Percentiles rank a stretch among this genome's conserved stretches.
Conservation (phyloP, 2,329 filamentous ascomycete genomes). For the Celoporthe dispersa region DNA sequence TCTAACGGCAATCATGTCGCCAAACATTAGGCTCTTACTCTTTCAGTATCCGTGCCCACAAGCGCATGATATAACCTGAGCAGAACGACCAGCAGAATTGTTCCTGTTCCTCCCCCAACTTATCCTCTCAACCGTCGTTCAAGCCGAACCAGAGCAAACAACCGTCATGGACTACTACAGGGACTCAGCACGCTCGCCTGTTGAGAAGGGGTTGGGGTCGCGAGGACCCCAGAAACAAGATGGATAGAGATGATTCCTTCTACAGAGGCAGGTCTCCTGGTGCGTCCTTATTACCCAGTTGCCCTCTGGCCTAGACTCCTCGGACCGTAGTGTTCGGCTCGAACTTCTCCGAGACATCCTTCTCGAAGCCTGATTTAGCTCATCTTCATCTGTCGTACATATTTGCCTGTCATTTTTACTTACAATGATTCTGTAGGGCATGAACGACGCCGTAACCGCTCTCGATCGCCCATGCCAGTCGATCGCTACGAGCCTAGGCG, state of each 20-base stretch:
- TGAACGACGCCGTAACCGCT: conserved; percentile 66
- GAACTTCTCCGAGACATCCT: neutral
- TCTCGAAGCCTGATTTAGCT: conserved; percentile 2
- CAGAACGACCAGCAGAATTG: conserved; percentile 32
- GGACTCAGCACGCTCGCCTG: conserved; percentile 58
- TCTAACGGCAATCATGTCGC: conserved; percentile 61
- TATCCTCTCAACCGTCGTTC: conserved; percentile 13
- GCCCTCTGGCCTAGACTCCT: neutral
- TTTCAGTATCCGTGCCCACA: conserved; percentile 34
- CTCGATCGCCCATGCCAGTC: conserved; percentile 71
- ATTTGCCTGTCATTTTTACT: conserved; percentile 29
- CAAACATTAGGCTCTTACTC: conserved; percentile 51
- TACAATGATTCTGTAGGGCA: conserved; percentile 47
- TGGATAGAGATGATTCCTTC: conserved; percentile 62
- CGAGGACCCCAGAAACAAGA: conserved; percentile 56
- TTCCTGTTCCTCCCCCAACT: neutral
- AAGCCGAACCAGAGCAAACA: conserved; percentile 25
- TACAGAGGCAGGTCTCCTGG: conserved; percentile 73
- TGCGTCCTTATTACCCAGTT: conserved; percentile 48
- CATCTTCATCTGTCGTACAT: conserved; percentile 1
- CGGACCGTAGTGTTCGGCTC: neutral
- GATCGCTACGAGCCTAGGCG: conserved; percentile 80
- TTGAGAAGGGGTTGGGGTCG: conserved; percentile 58
- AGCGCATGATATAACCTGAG: conserved; percentile 35
- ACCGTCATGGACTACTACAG: conserved; percentile 60